These are phyloP conservation scores for Pseudotsuga menziesii DNA, from an alignment of 75 land plant genomes.

Conservation along the genomic window DNA sequence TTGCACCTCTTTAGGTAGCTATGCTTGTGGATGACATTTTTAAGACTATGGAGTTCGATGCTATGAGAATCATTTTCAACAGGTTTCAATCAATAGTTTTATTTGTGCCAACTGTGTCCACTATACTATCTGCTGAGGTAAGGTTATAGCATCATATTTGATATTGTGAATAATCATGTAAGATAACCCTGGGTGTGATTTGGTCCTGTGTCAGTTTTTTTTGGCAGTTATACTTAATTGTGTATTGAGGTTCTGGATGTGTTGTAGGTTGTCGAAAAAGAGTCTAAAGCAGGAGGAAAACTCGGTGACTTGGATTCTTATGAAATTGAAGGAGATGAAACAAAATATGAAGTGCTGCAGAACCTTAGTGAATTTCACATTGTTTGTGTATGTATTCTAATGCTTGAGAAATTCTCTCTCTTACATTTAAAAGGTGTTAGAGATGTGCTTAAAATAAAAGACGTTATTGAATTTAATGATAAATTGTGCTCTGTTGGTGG, in stretches of 20 bases:
- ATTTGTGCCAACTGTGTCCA: slow-evolving; percentile 77
- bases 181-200: neutral
- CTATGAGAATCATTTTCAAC: slow-evolving; percentile 83
- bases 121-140: slow-evolving; percentile 84
- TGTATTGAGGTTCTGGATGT: neutral
- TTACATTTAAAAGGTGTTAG: neutral
- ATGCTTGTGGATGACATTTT: slow-evolving; percentile 92
- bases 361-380: slow-evolving; percentile 92
- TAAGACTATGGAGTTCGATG: slow-evolving; percentile 87
- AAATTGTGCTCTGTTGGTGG: neutral
- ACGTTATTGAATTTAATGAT: neutral
- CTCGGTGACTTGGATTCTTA: slow-evolving; percentile 74
- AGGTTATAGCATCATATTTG: neutral
- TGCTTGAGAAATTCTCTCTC: neutral
- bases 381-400: slow-evolving; percentile 60
- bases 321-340: slow-evolving; percentile 93
- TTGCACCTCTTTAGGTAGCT: slow-evolving; percentile 42
- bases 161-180: neutral
- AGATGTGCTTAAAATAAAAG: neutral
- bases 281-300: slow-evolving; percentile 69
- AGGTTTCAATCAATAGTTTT: slow-evolving; percentile 83
- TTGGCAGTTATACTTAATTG: neutral
- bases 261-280: slow-evolving; percentile 59
- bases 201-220: no score
- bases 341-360: slow-evolving; percentile 71